Conservation (phyloP, 2,329 filamentous ascomycete species). For the Fusarium sp. region DNA sequence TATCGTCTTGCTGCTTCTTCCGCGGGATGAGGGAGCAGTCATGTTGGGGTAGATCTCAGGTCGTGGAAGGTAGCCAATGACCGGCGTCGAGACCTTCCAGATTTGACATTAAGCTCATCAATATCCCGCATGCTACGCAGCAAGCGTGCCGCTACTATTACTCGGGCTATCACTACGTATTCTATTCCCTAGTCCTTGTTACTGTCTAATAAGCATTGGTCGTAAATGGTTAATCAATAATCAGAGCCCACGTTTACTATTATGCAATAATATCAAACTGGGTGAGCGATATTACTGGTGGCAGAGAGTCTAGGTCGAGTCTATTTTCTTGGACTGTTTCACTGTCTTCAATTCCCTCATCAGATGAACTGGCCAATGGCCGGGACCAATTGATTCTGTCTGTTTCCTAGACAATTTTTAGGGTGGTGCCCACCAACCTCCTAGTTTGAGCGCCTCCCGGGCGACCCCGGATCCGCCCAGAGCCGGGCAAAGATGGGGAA, state of each 20-base stretch:
- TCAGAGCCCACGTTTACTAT: conserved; percentile 3
- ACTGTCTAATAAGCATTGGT: conserved; percentile 13
- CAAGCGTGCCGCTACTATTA: conserved; percentile 16
- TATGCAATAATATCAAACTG: conserved; percentile 11
- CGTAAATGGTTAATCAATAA: conserved; percentile 14
- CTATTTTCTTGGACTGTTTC: conserved; percentile 38
- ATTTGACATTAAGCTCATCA: conserved; percentile 39
- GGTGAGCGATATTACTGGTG: conserved; percentile 35
- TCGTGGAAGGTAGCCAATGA: conserved; percentile 23
- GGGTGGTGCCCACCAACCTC: conserved; percentile 25
- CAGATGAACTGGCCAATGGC: conserved; percentile 27
- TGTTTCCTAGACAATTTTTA: conserved; percentile 22
- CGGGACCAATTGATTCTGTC: conserved; percentile 34
- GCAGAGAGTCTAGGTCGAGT: conserved; percentile 31
- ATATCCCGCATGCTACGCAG: conserved; percentile 30
- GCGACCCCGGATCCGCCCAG: conserved; percentile 49
- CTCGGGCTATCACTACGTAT: background rate
- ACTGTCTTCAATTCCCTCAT: conserved; percentile 46
- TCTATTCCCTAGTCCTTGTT: too few relatives aligned
- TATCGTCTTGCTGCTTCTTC: background rate
- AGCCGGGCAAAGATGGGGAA: conserved; percentile 46
- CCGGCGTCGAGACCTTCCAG: conserved; percentile 29
- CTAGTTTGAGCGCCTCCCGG: conserved; percentile 47
- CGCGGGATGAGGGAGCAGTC: conserved; percentile 8
- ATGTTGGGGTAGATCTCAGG: conserved; percentile 22